Evolutionary conservation across 2,329 filamentous ascomycete genomes (phyloP).

Genomic region (Malbranchea zuffiana): DNA sequence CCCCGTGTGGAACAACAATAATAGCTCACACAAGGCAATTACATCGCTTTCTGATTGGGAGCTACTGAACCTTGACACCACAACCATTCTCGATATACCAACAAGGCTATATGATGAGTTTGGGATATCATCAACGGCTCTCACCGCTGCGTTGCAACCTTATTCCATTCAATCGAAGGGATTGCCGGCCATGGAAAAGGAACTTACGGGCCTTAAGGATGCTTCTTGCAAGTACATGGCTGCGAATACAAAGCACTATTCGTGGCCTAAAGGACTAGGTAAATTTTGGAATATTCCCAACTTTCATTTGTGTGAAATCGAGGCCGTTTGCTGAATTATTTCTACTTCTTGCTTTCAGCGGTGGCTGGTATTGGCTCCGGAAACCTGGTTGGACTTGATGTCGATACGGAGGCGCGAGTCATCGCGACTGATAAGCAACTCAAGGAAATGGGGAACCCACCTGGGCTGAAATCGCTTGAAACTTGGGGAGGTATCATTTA

Average conservation of each 20-base stretch:
- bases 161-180: neutral
- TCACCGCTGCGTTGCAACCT: neutral
- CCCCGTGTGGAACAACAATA: constrained; percentile 21
- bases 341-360: constrained; percentile 20
- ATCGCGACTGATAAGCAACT: constrained; percentile 20
- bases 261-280: constrained; percentile 2
- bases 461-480: neutral
- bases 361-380: constrained; percentile 38
- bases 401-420: constrained; percentile 34
- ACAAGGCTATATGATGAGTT: constrained; percentile 30
- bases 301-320: too few relatives aligned
- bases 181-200: neutral
- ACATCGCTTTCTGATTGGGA: constrained; percentile 33
- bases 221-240: neutral
- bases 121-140: constrained; percentile 24
- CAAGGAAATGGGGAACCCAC: constrained; percentile 14
- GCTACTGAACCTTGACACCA: constrained; percentile 35
- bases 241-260: constrained; percentile 1
- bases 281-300: constrained; percentile 33
- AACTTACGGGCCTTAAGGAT: constrained; percentile 11
- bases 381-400: constrained; percentile 32
- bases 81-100: constrained; percentile 33
- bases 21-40: constrained; percentile 25
- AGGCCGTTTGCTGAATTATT: neutral
- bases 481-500: constrained; percentile 37